A percentile compares a stretch with the other conserved stretches of the same genome.
Conservation (phyloP, 345 rosid species). For the Combretum micranthum region DNA sequence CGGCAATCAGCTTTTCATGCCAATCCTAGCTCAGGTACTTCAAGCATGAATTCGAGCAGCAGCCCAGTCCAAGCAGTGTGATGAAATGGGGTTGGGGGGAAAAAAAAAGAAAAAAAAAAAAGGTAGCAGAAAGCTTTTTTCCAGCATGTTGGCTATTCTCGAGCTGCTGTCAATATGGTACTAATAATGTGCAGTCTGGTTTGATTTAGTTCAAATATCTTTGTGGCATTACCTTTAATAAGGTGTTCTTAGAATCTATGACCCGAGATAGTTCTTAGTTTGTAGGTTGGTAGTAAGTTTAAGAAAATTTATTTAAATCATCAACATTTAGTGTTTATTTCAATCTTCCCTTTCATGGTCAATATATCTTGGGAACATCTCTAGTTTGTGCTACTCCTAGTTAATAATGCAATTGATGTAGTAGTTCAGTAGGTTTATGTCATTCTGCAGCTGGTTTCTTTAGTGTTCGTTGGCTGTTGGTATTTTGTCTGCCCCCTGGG, state of each 20-base stretch:
- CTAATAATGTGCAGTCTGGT: conserved; percentile 12
- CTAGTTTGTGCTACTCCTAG: no score
- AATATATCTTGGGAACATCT: no score
- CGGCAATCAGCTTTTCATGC: conserved; percentile 97
- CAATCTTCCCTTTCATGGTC: neutral
- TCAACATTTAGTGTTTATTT: neutral
- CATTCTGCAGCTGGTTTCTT: no score
- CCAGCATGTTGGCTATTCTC: neutral
- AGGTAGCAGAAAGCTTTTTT: no score
- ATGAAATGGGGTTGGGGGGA: neutral
- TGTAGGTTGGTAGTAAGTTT: conserved; percentile 8
- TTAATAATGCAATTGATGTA: no score
- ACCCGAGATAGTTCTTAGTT: neutral
- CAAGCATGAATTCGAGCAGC: conserved; percentile 39
- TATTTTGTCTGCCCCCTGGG: no score
- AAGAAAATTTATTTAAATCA: conserved; percentile 10
- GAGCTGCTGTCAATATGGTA: conserved; percentile 6
- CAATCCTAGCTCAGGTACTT: conserved; percentile 47
- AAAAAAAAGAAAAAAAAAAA: no score
- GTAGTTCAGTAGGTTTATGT: no score
- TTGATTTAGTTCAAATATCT: neutral
- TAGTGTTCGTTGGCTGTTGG: no score
- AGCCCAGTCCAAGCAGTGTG: conserved; percentile 58
- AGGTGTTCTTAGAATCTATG: neutral
- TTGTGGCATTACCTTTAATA: conserved; percentile 5